Percentiles rank a stretch among this genome's conserved stretches.
These are phyloP conservation scores for Saposhnikovia divaricata DNA, from an alignment of 129 eudicot genomes.

Conservation along the genomic window DNA sequence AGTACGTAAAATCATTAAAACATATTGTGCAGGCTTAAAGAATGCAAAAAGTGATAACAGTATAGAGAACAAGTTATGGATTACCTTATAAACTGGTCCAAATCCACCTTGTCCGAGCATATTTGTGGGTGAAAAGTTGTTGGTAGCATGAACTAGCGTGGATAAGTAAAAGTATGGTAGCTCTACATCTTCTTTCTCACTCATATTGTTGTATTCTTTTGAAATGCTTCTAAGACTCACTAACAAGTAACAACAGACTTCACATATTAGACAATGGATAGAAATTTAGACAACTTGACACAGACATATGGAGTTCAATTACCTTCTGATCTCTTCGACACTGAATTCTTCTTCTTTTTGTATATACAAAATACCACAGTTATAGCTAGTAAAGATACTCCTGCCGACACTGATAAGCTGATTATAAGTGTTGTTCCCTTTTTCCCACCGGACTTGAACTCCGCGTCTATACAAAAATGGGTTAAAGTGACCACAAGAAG, in stretches of 20 bases:
- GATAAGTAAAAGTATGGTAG: conserved; percentile 12
- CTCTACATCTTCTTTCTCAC: conserved; percentile 6
- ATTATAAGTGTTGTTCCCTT: background rate
- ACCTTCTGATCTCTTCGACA: background rate
- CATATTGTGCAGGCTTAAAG: background rate
- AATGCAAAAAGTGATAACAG: background rate
- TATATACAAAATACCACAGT: background rate
- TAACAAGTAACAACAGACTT: background rate
- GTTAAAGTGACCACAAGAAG: background rate
- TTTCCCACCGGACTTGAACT: background rate
- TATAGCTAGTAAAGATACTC: background rate
- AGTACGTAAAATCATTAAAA: background rate
- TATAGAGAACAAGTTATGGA: background rate
- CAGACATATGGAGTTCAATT: background rate
- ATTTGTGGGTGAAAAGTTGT: background rate
- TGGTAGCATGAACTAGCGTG: background rate
- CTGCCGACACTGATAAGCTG: background rate
- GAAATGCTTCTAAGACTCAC: background rate
- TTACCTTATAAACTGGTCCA: conserved; percentile 7
- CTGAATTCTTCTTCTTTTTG: conserved; percentile 1
- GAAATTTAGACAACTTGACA: background rate
- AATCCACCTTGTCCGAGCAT: conserved; percentile 7
- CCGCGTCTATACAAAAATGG: background rate
- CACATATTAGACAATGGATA: background rate
- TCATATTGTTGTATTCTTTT: background rate